phyloP scores from a whole-genome alignment of 805 yeast genomes.

The Wickerhamomyces pijperi region DNA sequence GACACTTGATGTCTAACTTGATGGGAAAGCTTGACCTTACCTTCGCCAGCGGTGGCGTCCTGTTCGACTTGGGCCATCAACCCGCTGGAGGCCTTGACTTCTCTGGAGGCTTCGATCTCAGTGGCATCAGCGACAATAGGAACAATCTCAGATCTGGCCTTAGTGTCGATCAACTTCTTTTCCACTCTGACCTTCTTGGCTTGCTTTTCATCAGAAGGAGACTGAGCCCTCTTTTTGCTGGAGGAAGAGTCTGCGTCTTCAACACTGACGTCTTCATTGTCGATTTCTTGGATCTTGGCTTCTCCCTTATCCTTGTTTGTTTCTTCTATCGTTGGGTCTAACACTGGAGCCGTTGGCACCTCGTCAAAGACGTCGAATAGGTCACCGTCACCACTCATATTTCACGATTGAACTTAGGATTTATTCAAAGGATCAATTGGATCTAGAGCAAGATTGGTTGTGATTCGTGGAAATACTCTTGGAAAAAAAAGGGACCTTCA shows the following conservation, averaged over 20 bases:
- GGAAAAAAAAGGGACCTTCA: too few relatives aligned
- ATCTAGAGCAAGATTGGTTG: too few relatives aligned
- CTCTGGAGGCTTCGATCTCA: constrained; percentile 83
- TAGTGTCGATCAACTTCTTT: constrained; percentile 22
- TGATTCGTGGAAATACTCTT: too few relatives aligned
- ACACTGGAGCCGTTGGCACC: constrained; percentile 28
- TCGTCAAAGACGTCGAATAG: constrained; percentile 55
- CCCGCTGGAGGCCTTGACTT: constrained; percentile 76
- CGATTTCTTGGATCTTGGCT: constrained; percentile 6
- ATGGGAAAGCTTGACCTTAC: constrained; percentile 65
- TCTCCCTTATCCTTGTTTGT: not conserved
- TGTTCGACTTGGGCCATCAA: constrained; percentile 34
- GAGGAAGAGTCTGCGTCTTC: constrained; percentile 15
- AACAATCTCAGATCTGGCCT: constrained; percentile 35
- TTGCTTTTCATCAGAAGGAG: not conserved
- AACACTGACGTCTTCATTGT: constrained; percentile 11
- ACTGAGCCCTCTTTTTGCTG: constrained; percentile 7
- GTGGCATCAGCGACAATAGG: constrained; percentile 81
- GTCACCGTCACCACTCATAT: constrained; percentile 31
- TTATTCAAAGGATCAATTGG: too few relatives aligned
- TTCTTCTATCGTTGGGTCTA: constrained; percentile 4
- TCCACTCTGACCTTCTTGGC: constrained; percentile 16
- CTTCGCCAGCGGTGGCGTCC: constrained; percentile 20
- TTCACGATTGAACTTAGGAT: too few relatives aligned
- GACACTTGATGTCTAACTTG: constrained; percentile 98